phyloP scores from a whole-genome alignment of 2,329 filamentous ascomycete genomes.

The Colletotrichum liaoningense region DNA sequence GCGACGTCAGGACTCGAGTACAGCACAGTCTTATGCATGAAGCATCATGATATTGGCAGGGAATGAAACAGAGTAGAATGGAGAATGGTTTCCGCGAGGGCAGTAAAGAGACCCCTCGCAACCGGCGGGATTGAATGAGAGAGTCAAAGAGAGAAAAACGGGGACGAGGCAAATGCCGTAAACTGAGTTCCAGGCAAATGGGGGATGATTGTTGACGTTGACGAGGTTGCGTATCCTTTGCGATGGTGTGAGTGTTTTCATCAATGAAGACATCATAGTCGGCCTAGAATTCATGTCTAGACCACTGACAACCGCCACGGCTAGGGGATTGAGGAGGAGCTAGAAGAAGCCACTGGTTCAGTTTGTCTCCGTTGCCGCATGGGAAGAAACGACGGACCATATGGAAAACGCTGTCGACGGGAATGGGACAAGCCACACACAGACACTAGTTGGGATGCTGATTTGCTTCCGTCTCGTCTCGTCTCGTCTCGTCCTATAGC shows the following conservation, averaged over 20 bases:
- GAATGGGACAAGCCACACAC: slow-evolving; percentile 33
- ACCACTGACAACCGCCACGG: slow-evolving; percentile 24
- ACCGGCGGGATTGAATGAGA: slow-evolving; percentile 1
- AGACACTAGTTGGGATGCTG: slow-evolving; percentile 31
- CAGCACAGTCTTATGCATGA: slow-evolving; percentile 26
- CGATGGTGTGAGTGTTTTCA: slow-evolving; percentile 33
- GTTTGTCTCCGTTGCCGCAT: slow-evolving; percentile 34
- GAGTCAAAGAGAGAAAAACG: background rate
- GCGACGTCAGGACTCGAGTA: slow-evolving; percentile 6
- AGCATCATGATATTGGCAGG: slow-evolving; percentile 32
- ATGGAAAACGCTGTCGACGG: slow-evolving; percentile 23
- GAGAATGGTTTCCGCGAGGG: background rate
- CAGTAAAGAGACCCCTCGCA: slow-evolving; percentile 1
- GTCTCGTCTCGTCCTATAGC: slow-evolving; percentile 33
- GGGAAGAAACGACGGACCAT: slow-evolving; percentile 27
- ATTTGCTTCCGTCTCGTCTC: slow-evolving; percentile 36
- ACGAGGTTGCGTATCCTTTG: slow-evolving; percentile 19
- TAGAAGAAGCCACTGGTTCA: slow-evolving; percentile 33
- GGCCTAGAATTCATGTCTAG: slow-evolving; percentile 23
- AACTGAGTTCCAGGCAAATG: background rate
- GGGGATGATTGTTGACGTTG: background rate
- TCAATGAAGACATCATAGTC: slow-evolving; percentile 33
- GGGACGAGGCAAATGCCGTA: background rate
- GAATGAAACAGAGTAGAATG: background rate
- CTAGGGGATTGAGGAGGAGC: slow-evolving; percentile 27